These are phyloP conservation scores for Dioscorea dumetorum DNA, from an alignment of 106 monocot species.

Conservation along the genomic window DNA sequence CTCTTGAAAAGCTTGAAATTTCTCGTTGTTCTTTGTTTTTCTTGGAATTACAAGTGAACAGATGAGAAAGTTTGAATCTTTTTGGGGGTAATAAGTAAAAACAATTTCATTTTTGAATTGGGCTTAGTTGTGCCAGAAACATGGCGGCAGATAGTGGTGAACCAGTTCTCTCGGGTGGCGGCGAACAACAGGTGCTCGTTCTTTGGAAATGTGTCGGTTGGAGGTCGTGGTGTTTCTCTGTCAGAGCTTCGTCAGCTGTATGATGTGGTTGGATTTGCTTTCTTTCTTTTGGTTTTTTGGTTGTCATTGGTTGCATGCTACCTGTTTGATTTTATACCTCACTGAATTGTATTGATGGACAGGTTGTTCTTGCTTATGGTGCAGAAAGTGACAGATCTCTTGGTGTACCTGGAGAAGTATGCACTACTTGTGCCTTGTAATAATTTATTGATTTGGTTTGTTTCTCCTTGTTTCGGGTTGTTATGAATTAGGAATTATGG, in stretches of 20 bases:
- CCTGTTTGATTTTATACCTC: background rate
- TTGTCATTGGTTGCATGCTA: background rate
- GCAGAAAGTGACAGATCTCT: conserved; percentile 92
- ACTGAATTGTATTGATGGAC: background rate
- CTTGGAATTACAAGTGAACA: too few species aligned
- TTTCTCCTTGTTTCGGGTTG: too few species aligned
- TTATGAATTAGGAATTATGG: too few species aligned
- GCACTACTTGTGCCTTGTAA: background rate
- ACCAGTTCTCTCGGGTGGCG: conserved; percentile 93
- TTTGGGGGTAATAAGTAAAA: too few species aligned
- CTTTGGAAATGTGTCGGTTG: conserved; percentile 86
- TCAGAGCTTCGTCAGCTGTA: conserved; percentile 66
- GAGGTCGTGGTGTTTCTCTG: conserved; percentile 45
- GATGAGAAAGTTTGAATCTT: too few species aligned
- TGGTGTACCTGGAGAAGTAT: conserved; percentile 80
- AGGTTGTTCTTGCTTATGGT: conserved; percentile 95
- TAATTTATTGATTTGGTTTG: background rate
- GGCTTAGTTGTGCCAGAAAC: conserved; percentile 32
- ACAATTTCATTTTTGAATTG: background rate
- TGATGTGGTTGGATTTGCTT: conserved; percentile 70
- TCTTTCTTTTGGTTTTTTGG: background rate
- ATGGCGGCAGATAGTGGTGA: conserved; percentile 88
- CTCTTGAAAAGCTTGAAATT: too few species aligned
- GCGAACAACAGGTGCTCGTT: conserved; percentile 69
- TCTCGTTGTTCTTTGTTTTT: too few species aligned